phyloP scores from a whole-genome alignment of 2,329 filamentous ascomycete species.

The Scorias spongiosa region DNA sequence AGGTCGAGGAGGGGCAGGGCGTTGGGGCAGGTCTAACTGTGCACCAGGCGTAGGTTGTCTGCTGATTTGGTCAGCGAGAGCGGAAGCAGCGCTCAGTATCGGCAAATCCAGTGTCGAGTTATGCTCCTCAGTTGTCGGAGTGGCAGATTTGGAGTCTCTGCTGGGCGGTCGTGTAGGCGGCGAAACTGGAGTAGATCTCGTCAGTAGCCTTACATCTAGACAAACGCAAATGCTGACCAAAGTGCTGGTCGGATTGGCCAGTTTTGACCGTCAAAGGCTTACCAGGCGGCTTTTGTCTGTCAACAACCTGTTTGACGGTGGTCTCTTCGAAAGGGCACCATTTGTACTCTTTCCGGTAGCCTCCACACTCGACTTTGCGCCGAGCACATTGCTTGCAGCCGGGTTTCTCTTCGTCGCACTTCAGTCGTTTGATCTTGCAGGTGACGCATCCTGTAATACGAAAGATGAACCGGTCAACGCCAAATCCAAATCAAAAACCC shows the following conservation, averaged over 20 bases:
- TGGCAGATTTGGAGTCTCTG: slow-evolving; percentile 7
- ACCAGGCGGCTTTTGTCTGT: not conserved
- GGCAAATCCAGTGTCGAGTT: slow-evolving; percentile 1
- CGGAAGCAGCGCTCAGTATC: not conserved
- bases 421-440: slow-evolving; percentile 57
- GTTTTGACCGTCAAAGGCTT: not conserved
- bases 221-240: no score
- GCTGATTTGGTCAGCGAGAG: not conserved
- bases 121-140: slow-evolving; percentile 5
- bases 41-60: not conserved
- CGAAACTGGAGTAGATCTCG: slow-evolving; percentile 3
- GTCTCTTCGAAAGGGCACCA: slow-evolving; percentile 57
- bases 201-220: no score
- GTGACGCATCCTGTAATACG: slow-evolving; percentile 47
- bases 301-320: slow-evolving; percentile 25
- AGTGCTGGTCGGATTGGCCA: no score
- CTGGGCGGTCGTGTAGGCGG: slow-evolving; percentile 7
- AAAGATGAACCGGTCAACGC: slow-evolving; percentile 10
- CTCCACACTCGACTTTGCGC: slow-evolving; percentile 50
- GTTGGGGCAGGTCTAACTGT: not conserved
- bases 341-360: slow-evolving; percentile 63
- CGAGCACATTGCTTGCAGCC: slow-evolving; percentile 51
- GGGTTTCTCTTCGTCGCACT: slow-evolving; percentile 60
- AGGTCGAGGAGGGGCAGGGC: not conserved
- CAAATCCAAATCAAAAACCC: not conserved